These are phyloP conservation scores for Geotrichum macrosporum DNA, from an alignment of 1,139 yeast genomes.

Conservation along the genomic window DNA sequence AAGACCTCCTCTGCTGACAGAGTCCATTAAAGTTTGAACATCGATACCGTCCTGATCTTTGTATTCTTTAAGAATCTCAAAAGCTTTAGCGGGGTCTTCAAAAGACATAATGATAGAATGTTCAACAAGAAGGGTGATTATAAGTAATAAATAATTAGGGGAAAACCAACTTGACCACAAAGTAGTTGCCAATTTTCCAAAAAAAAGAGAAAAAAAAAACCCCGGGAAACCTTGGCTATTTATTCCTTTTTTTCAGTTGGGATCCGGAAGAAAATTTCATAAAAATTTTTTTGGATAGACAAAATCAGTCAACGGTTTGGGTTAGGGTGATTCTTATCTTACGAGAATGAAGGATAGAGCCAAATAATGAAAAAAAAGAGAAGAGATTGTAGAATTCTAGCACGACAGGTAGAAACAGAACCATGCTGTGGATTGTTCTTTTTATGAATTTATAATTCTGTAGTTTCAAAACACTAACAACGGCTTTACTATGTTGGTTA, in stretches of 20 bases:
- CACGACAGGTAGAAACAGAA: too few species aligned
- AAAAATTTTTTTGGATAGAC: slow-evolving; percentile 3
- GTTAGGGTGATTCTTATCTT: not conserved
- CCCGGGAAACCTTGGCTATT: not conserved
- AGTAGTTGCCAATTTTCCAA: slow-evolving; percentile 17
- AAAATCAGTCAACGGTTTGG: too few species aligned
- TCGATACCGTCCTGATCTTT: slow-evolving; percentile 78
- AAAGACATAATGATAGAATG: slow-evolving; percentile 19
- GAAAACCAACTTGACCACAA: slow-evolving; percentile 11
- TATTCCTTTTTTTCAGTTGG: not conserved
- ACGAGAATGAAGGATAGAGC: too few species aligned
- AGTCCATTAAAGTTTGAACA: slow-evolving; percentile 81
- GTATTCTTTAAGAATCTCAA: slow-evolving; percentile 62
- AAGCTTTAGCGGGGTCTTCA: slow-evolving; percentile 59
- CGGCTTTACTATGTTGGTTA: too few species aligned
- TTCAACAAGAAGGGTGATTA: slow-evolving; percentile 17
- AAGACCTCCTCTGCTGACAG: slow-evolving; percentile 86
- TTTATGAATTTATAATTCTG: too few species aligned
- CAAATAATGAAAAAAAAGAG: too few species aligned
- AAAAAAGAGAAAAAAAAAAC: slow-evolving; percentile 17
- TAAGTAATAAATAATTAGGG: slow-evolving; percentile 15
- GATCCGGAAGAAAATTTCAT: not conserved
- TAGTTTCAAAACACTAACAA: too few species aligned
- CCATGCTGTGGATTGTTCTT: too few species aligned
- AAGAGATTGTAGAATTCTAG: too few species aligned